phyloP scores from a whole-genome alignment of 768 basidiomycete species.

The Termitomyces sp. region DNA sequence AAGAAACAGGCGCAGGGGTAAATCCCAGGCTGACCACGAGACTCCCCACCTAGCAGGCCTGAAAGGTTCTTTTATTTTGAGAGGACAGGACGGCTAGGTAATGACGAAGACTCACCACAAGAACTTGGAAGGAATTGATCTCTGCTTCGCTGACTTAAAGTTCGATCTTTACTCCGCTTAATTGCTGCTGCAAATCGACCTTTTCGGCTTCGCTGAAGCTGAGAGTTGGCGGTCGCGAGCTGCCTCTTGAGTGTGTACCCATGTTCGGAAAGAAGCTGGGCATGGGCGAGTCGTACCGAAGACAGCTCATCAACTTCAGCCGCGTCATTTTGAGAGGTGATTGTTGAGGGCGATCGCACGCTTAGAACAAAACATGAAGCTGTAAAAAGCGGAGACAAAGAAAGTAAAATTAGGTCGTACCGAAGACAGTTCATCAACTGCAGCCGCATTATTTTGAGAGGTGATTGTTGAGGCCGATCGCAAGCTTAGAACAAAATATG shows the following conservation, averaged over 20 bases:
- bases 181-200: background rate
- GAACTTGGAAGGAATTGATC: constrained; percentile 4
- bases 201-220: constrained; percentile 18
- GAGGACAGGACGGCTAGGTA: background rate
- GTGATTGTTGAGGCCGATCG: background rate
- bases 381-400: background rate
- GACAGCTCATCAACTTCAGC: constrained; percentile 46
- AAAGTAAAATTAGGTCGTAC: constrained; percentile 23
- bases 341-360: background rate
- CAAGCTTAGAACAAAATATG: background rate
- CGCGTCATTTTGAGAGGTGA: constrained; percentile 29
- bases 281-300: constrained; percentile 54
- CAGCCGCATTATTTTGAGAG: constrained; percentile 32
- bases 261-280: constrained; percentile 60
- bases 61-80: background rate
- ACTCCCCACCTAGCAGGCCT: constrained; percentile 10
- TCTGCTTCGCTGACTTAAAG: background rate
- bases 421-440: too few relatives aligned
- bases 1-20: background rate
- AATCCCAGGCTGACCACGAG: too few relatives aligned
- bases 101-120: constrained; percentile 2
- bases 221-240: constrained; percentile 31
- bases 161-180: background rate
- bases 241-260: constrained; percentile 53
- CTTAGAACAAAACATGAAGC: background rate